Conservation (phyloP, 1,284 basidiomycete species). For the Vanrija humicola region DNA sequence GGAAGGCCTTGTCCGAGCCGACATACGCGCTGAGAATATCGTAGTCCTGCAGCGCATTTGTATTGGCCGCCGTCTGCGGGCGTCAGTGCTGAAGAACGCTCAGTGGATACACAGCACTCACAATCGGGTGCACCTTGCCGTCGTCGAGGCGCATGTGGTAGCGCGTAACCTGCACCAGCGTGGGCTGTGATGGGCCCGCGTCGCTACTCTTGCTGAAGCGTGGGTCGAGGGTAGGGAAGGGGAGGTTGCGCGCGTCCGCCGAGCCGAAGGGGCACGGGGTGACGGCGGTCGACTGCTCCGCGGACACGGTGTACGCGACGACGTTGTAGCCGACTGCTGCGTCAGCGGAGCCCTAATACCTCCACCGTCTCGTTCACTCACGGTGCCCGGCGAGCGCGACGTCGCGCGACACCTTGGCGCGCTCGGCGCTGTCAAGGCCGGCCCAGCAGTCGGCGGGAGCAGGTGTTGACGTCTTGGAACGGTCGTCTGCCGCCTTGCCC, state of each 20-base stretch:
- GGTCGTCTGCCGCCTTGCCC: slow-evolving; percentile 21
- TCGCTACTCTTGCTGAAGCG: slow-evolving; percentile 11
- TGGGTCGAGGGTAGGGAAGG: slow-evolving; percentile 43
- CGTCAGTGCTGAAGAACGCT: neutral
- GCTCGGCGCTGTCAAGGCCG: slow-evolving; percentile 29
- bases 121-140: slow-evolving; percentile 40
- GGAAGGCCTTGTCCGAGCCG: slow-evolving; percentile 44
- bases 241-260: slow-evolving; percentile 17
- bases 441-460: slow-evolving; percentile 34
- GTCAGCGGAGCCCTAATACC: neutral
- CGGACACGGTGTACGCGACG: slow-evolving; percentile 36
- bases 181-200: slow-evolving; percentile 12
- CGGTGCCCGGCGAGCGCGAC: slow-evolving; percentile 41
- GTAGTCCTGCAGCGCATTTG: slow-evolving; percentile 32
- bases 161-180: slow-evolving; percentile 42
- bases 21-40: slow-evolving; percentile 44
- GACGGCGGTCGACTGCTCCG: slow-evolving; percentile 28
- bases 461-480: neutral
- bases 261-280: slow-evolving; percentile 34
- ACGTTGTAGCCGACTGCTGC: slow-evolving; percentile 44
- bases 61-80: slow-evolving; percentile 36
- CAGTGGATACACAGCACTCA: slow-evolving; percentile 13
- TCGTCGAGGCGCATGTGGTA: slow-evolving; percentile 46
- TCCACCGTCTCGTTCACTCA: slow-evolving; percentile 16
- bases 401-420: slow-evolving; percentile 29